Conservation (phyloP, 2,329 filamentous ascomycete genomes). For the Tympanopsis confertula region DNA sequence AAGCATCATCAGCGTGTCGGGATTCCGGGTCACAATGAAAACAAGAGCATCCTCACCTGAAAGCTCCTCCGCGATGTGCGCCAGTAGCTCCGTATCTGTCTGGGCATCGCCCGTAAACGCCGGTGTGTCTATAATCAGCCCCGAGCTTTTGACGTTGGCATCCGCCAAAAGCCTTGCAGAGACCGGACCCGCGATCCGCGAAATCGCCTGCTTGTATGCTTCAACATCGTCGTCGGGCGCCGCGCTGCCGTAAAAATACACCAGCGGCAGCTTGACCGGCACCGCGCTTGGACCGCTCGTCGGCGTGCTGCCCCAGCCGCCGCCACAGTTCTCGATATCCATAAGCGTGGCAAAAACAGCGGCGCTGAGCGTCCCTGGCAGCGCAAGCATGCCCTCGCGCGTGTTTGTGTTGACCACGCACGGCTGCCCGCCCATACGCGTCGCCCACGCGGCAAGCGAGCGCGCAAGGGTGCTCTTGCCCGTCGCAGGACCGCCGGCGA, state of each 20-base stretch:
- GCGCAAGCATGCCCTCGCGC: constrained; percentile 63
- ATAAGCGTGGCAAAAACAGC: constrained; percentile 79
- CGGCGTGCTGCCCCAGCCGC: constrained; percentile 80
- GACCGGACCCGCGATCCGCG: constrained; percentile 67
- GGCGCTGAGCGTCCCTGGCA: constrained; percentile 74
- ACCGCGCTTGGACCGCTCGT: constrained; percentile 81
- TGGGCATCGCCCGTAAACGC: constrained; percentile 56
- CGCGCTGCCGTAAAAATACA: constrained; percentile 74
- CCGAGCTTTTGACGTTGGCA: constrained; percentile 55
- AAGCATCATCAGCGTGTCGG: no score
- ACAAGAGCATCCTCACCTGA: no score
- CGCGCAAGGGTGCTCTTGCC: constrained; percentile 78
- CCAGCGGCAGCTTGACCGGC: constrained; percentile 82
- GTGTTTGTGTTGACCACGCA: constrained; percentile 78
- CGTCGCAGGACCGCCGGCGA: constrained; percentile 65
- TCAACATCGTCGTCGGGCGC: constrained; percentile 61
- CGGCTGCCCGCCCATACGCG: constrained; percentile 62
- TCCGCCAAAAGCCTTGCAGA: constrained; percentile 71
- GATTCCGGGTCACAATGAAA: no score
- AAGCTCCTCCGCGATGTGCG: constrained; percentile 65
- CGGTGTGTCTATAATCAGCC: constrained; percentile 77
- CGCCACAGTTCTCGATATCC: constrained; percentile 60
- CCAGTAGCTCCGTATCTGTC: constrained; percentile 63
- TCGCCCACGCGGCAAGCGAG: constrained; percentile 69
- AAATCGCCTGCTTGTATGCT: constrained; percentile 64